phyloP scores from a whole-genome alignment of 768 basidiomycete species.

The Collybiopsis luxurians region DNA sequence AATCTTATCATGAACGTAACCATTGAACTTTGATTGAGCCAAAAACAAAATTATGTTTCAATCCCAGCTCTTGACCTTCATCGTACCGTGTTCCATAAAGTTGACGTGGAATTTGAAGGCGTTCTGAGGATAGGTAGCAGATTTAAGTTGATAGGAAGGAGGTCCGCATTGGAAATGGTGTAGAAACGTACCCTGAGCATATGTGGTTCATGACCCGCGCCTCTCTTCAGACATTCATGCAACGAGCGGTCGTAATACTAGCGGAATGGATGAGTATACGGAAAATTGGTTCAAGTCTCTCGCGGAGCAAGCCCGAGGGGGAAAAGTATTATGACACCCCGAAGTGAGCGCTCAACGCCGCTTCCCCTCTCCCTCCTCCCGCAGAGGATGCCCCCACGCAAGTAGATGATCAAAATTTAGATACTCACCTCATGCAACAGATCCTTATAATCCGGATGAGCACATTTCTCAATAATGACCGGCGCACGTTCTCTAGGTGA shows the following conservation, averaged over 20 bases:
- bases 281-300: too few relatives aligned
- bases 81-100: slow-evolving; percentile 34
- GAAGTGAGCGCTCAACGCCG: not conserved
- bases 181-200: slow-evolving; percentile 36
- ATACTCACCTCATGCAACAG: slow-evolving; percentile 35
- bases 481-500: slow-evolving; percentile 45
- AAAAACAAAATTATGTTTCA: not conserved
- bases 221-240: slow-evolving; percentile 40
- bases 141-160: not conserved
- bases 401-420: slow-evolving; percentile 7
- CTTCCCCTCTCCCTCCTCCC: too few relatives aligned
- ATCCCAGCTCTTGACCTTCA: slow-evolving; percentile 40
- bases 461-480: slow-evolving; percentile 45
- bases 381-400: too few relatives aligned
- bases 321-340: not conserved
- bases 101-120: slow-evolving; percentile 33
- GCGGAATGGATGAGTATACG: too few relatives aligned
- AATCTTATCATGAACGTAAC: too few relatives aligned
- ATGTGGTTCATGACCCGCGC: slow-evolving; percentile 47
- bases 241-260: slow-evolving; percentile 43
- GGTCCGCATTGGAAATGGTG: not conserved
- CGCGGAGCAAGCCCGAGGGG: too few relatives aligned
- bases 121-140: slow-evolving; percentile 20
- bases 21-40: not conserved
- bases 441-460: slow-evolving; percentile 45